Base-by-base conservation (phyloP, 345 rosid genomes). In the Bretschneidera sinensis region DNA sequence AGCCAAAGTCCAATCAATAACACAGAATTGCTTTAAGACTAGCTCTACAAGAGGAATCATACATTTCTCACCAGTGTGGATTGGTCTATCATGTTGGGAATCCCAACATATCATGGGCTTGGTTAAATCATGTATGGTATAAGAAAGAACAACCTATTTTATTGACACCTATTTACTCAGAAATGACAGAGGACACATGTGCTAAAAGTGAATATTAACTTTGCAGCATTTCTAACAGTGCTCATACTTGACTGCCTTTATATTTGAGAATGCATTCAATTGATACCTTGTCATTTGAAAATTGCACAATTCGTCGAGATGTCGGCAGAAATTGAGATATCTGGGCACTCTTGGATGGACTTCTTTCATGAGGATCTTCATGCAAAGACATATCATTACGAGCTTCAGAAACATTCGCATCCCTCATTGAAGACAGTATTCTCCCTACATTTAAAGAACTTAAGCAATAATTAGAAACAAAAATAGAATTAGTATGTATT, bases 251-350 rank as follows among this genome's bases (percentile, higher is more conserved):
- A 24, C 48, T 34, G 18, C 18, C 33, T 49, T 56, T 8, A 17
- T 9, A 62, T 7, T 22, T 35, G 34, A 49, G 28, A 54, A 22
- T 43, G 24, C 25, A 65, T 50, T 33, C 28, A 67, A 20, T 19
- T 22, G 19, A 48, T 75, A 89, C 98, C 98, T 87, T 80, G 55
- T 88, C 96, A 82, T 82, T 92, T n/a, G 98, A 92, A 67, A 92
- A 92, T 52, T 92, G 98, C 66, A 92, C 97, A 66, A 92, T 92
- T 60, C 97, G 76, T 51, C 82, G 78, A n/a, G 98, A 92, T 63
- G 98, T 92, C 45, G 97, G 98, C 45, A 92, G 85, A 71, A 92
- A 92, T 65, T 85, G 98, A 11, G 97, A 82, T 35, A 82, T 45
- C 43, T 79, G 79, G 62, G 80, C 62, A 68, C 67, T 61, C 51